phyloP scores from a whole-genome alignment of 148 eudicot species.

The Pouteria glomerata region DNA sequence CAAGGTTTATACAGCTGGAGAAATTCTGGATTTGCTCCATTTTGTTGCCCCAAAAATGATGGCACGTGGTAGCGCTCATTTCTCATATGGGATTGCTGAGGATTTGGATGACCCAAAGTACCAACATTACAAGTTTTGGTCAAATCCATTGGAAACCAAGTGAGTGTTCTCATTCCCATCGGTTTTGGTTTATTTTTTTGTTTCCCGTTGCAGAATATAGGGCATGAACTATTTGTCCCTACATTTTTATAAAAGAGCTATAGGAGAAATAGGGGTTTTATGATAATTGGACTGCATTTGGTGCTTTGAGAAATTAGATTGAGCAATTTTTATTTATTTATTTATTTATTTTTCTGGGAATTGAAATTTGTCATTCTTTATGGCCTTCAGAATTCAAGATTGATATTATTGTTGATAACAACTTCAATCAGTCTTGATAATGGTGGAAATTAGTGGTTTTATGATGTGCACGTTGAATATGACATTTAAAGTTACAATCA shows the following conservation, averaged over 20 bases:
- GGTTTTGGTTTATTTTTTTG: neutral
- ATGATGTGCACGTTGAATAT: too few species aligned
- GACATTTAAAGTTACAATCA: neutral
- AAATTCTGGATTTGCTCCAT: slow-evolving; percentile 62
- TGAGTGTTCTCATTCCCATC: slow-evolving; percentile 19
- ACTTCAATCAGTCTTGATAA: neutral
- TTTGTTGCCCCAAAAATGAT: slow-evolving; percentile 94
- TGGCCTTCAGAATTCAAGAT: neutral
- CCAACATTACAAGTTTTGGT: slow-evolving; percentile 83
- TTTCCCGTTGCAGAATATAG: neutral
- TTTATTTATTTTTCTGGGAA: neutral
- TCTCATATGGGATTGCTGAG: slow-evolving; percentile 89
- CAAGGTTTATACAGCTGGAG: slow-evolving; percentile 73
- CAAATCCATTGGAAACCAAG: slow-evolving; percentile 92
- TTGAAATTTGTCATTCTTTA: neutral
- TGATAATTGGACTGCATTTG: neutral
- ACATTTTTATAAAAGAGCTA: neutral
- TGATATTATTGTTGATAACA: neutral
- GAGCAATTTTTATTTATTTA: neutral
- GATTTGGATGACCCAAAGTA: slow-evolving; percentile 84
- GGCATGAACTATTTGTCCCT: neutral
- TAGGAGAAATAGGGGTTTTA: neutral
- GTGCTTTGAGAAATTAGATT: neutral
- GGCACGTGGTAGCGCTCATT: slow-evolving; percentile 81
- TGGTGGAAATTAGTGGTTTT: neutral